Evolutionary conservation across 2,329 filamentous ascomycete genomes (phyloP), one percentile per base, ranked within the genome.

Genomic region (Elsinoe australis): DNA sequence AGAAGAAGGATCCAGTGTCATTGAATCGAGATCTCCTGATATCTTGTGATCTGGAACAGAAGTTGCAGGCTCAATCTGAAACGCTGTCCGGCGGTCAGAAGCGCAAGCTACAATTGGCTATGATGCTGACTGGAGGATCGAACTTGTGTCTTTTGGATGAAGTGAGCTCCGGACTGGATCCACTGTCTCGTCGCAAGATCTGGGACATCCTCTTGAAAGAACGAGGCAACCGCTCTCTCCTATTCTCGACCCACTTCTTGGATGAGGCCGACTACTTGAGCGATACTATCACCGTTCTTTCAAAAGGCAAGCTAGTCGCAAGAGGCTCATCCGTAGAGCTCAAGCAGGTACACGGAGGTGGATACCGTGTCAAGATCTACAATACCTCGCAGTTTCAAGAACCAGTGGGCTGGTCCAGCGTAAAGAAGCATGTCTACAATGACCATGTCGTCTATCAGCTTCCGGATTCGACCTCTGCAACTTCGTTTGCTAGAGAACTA

Each of bases 71-170:
- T 0, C 71, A 74, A 52, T 78, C 87, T 0, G 82, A 80, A 59
- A 94, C 87, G 0, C 71, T 95, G 0, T 94, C 87, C 2, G 89
- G 89, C 6, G 89, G 89, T 0, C 89, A 95, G 64, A 95, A 94
- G 68, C 75, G 89, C 46, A 95, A 95, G 64, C 73, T 95, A 6
- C 89, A 95, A 64, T 73, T 95, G 2, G 88, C 87, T 4, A 90
- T 95, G 80, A 95, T 95, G 87, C 80, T 95, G 56, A 94, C 87
- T 3, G 89, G 90, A 52, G 88, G 87, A 8, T 90, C 85, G 53
- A 80, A 80, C 18, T 82, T 95, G 0, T 95, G 89, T 66, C 92
- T 87, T 58, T 80, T 95, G 4, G 89, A 95, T 56, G 90, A 95
- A 64, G 87, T 95, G 10, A 89, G 84, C 31, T 88, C 83, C 51